phyloP scores from a whole-genome alignment of 1,284 basidiomycete genomes.

The Ceratobasidium theobromae region DNA sequence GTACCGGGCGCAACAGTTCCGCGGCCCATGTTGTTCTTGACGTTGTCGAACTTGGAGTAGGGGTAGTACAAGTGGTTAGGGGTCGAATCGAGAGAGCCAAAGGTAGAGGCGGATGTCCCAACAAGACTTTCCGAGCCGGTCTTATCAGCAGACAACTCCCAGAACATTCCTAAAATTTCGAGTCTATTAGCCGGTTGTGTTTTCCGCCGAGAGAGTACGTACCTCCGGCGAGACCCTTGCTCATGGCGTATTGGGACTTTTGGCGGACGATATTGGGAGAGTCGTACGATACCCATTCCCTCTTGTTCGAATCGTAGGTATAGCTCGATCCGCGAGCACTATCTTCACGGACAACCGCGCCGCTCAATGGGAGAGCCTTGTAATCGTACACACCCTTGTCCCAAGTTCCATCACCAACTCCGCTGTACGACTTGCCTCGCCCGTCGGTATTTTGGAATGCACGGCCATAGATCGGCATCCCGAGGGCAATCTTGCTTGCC shows the following conservation, averaged over 20 bases:
- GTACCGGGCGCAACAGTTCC: constrained; percentile 1
- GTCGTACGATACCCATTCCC: constrained; percentile 78
- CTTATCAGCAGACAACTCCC: constrained; percentile 65
- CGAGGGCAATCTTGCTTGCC: constrained; percentile 73
- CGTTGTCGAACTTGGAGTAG: constrained; percentile 49
- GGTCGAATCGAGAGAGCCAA: constrained; percentile 61
- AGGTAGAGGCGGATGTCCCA: constrained; percentile 49
- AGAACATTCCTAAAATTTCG: constrained; percentile 41
- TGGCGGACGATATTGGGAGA: constrained; percentile 67
- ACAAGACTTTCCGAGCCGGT: constrained; percentile 58
- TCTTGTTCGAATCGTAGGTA: constrained; percentile 61
- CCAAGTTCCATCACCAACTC: constrained; percentile 73
- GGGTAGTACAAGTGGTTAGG: constrained; percentile 64
- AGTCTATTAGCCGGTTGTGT: background rate
- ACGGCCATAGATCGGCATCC: constrained; percentile 80
- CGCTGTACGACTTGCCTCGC: constrained; percentile 70
- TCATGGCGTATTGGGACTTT: constrained; percentile 76
- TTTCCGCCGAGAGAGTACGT: constrained; percentile 57
- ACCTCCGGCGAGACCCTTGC: constrained; percentile 65
- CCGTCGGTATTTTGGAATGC: constrained; percentile 80
- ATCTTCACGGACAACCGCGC: constrained; percentile 60
- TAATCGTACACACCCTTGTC: constrained; percentile 74
- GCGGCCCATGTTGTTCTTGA: constrained; percentile 40
- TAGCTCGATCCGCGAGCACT: constrained; percentile 62
- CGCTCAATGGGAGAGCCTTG: constrained; percentile 63